Evolutionary conservation across 2,329 filamentous ascomycete genomes (phyloP).

Genomic region (Cordyceps cateniannulata): DNA sequence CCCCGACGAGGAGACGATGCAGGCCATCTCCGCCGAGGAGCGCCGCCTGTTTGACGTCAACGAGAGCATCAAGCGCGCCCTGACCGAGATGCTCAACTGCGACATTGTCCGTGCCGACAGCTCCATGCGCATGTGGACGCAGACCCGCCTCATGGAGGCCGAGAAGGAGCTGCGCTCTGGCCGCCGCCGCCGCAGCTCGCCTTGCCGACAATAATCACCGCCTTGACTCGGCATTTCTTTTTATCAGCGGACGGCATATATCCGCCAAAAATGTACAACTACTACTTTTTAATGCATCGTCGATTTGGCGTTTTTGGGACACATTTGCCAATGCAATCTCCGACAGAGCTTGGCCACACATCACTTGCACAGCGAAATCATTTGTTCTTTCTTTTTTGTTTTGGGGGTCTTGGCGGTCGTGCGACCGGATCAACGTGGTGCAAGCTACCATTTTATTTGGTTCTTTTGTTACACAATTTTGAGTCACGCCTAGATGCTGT

Average conservation of each 20-base stretch:
- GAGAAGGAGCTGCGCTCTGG: conserved; percentile 52
- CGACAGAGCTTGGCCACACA: neutral
- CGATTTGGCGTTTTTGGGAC: conserved; percentile 3
- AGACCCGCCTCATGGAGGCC: conserved; percentile 53
- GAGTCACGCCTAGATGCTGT: neutral
- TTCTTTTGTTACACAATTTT: neutral
- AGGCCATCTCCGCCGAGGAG: conserved; percentile 46
- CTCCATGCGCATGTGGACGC: conserved; percentile 51
- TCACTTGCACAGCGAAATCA: conserved; percentile 6
- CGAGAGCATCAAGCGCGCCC: conserved; percentile 53
- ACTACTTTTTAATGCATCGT: conserved; percentile 3
- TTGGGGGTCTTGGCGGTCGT: neutral
- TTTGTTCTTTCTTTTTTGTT: conserved; percentile 1
- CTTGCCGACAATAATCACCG: conserved; percentile 17
- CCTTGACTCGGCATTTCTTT: neutral
- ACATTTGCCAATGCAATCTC: neutral
- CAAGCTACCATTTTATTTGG: neutral
- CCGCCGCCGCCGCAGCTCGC: conserved; percentile 40
- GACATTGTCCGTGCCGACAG: conserved; percentile 45
- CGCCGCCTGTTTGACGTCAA: conserved; percentile 50
- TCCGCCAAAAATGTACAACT: conserved; percentile 1
- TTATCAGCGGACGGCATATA: neutral
- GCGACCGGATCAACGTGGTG: neutral
- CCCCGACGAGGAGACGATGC: conserved; percentile 40
- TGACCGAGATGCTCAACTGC: conserved; percentile 58